These are phyloP conservation scores for Lathyrus tuberosus DNA, from an alignment of 306 rosid genomes.

Conservation along the genomic window DNA sequence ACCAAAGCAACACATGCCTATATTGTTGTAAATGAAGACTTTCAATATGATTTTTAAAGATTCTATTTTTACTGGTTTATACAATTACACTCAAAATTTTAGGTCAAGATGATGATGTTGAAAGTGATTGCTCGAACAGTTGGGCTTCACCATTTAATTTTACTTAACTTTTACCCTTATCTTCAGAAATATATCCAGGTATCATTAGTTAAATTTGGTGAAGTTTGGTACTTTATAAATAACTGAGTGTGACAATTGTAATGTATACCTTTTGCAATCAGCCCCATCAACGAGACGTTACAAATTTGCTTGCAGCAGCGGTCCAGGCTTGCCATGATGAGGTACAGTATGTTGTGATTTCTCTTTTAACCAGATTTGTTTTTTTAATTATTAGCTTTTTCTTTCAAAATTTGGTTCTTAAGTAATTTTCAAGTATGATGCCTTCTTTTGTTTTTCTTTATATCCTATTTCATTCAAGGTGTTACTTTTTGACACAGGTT, in stretches of 20 bases:
- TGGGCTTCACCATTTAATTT: slow-evolving; percentile 80
- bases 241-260: slow-evolving; percentile 36
- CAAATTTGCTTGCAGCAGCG: slow-evolving; percentile 81
- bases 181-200: slow-evolving; percentile 82
- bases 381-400: slow-evolving; percentile 25
- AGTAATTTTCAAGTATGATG: slow-evolving; percentile 9
- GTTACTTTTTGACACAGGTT: slow-evolving; percentile 55
- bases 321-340: slow-evolving; percentile 95
- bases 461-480: slow-evolving; percentile 26
- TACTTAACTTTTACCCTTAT: slow-evolving; percentile 68
- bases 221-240: slow-evolving; percentile 34
- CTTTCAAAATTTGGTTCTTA: slow-evolving; percentile 15
- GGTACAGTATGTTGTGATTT: slow-evolving; percentile 52
- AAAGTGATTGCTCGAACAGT: slow-evolving; percentile 84
- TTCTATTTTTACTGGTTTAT: slow-evolving; percentile 36
- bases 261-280: slow-evolving; percentile 52
- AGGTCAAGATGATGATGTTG: slow-evolving; percentile 91
- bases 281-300: slow-evolving; percentile 87
- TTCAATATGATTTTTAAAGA: slow-evolving; percentile 9
- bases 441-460: slow-evolving; percentile 14
- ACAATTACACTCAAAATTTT: slow-evolving; percentile 37
- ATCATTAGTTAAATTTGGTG: slow-evolving; percentile 34
- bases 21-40: not conserved
- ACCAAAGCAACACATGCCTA: slow-evolving; percentile 5
- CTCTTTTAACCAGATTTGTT: slow-evolving; percentile 15